phyloP scores from a whole-genome alignment of 495 filamentous ascomycete species.

The Lasiosphaeria miniovina region DNA sequence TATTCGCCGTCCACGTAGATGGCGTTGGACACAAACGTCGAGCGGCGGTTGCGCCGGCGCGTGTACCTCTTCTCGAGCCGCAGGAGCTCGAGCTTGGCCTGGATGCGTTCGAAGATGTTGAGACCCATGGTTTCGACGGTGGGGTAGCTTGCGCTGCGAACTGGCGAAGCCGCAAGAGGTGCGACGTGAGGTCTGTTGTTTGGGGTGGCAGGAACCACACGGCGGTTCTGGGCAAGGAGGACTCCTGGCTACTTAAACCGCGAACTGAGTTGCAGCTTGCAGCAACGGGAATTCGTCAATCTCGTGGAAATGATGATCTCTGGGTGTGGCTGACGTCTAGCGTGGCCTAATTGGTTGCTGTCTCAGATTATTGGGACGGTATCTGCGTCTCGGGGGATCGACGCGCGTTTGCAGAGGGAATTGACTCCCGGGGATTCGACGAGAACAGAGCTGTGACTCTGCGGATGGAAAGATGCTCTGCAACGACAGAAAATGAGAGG shows the following conservation, averaged over 20 bases:
- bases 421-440: neutral
- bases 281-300: neutral
- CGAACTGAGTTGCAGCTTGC: neutral
- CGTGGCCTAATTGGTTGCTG: neutral
- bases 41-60: constrained; percentile 73
- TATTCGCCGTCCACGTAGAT: constrained; percentile 93
- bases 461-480: neutral
- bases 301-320: neutral
- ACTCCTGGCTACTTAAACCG: neutral
- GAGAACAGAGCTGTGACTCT: neutral
- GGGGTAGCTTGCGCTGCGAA: neutral
- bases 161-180: neutral
- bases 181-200: neutral
- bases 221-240: neutral
- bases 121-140: constrained; percentile 31
- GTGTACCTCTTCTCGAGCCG: constrained; percentile 91
- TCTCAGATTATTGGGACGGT: neutral
- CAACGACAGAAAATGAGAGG: neutral
- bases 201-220: neutral
- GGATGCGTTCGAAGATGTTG: constrained; percentile 49
- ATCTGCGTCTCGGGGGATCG: neutral
- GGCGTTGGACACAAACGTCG: constrained; percentile 79
- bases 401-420: neutral
- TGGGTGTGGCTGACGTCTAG: neutral
- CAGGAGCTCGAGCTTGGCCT: constrained; percentile 77